These are phyloP conservation scores for Ophidiomyces ophidiicola DNA, from an alignment of 2,329 filamentous ascomycete genomes.

Conservation along the genomic window DNA sequence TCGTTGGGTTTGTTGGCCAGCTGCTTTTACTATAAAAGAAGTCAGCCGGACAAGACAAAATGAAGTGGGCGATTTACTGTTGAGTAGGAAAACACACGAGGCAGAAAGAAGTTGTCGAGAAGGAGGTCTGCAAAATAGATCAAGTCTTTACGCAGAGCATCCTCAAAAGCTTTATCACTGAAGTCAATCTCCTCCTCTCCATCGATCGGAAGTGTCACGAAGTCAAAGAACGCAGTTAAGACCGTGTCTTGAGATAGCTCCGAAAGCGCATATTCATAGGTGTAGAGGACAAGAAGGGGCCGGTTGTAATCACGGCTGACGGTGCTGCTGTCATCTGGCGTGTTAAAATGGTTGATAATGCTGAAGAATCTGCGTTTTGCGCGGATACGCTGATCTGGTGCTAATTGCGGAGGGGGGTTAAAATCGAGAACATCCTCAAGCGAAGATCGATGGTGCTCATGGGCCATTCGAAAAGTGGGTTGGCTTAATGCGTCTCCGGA, in stretches of 20 bases:
- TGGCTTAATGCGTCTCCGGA: too few species aligned
- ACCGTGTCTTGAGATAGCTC: constrained; percentile 13
- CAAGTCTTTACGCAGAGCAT: neutral
- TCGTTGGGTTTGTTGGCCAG: constrained; percentile 13
- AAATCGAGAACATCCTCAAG: neutral
- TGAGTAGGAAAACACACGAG: constrained; percentile 10
- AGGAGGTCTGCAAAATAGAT: constrained; percentile 14
- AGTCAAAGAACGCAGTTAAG: constrained; percentile 10
- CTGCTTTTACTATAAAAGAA: constrained; percentile 12
- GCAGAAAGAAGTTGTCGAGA: constrained; percentile 15
- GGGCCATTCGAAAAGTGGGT: too few species aligned
- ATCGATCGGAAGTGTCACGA: constrained; percentile 3
- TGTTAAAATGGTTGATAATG: constrained; percentile 7
- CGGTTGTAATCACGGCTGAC: constrained; percentile 2
- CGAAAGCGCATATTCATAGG: constrained; percentile 17
- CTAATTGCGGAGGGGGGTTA: neutral
- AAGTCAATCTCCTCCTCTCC: constrained; percentile 8
- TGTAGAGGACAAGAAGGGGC: constrained; percentile 14
- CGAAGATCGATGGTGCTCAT: neutral
- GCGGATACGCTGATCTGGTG: neutral
- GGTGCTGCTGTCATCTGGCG: neutral
- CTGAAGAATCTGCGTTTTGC: constrained; percentile 3
- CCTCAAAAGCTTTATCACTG: constrained; percentile 2
- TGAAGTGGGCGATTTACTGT: neutral
- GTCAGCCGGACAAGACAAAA: constrained; percentile 13